phyloP scores from a whole-genome alignment of 2,329 filamentous ascomycete species.

The Lachnellula cervina region DNA sequence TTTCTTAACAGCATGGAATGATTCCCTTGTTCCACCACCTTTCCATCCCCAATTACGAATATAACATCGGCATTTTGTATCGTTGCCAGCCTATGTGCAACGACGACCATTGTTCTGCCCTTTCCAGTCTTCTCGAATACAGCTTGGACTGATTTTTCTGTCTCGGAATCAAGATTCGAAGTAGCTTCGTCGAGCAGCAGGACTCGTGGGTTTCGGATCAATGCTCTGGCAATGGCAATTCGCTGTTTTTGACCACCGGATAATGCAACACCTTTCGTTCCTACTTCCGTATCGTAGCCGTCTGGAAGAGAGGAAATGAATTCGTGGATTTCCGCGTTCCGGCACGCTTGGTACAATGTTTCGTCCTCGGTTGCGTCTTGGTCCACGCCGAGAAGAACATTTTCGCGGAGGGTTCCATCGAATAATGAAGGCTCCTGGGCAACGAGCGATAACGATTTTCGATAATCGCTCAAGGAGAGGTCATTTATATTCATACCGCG shows the following conservation, averaged over 20 bases:
- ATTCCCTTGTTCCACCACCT: conserved; percentile 22
- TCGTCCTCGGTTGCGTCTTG: conserved; percentile 45
- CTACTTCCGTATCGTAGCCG: conserved; percentile 84
- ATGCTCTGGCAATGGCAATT: conserved; percentile 75
- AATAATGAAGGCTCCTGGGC: conserved; percentile 70
- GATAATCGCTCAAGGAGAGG: conserved; percentile 58
- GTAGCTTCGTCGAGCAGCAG: conserved; percentile 71
- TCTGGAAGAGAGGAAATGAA: conserved; percentile 78
- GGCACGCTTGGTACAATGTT: conserved; percentile 56
- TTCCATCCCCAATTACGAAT: conserved; percentile 25
- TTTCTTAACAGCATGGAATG: conserved; percentile 17
- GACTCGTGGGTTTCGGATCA: conserved; percentile 60
- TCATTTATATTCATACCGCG: conserved; percentile 53
- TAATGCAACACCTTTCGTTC: conserved; percentile 81
- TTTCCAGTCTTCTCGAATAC: conserved; percentile 60
- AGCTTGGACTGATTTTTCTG: conserved; percentile 52
- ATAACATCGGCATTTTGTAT: conserved; percentile 27
- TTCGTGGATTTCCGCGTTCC: conserved; percentile 83
- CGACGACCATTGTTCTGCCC: conserved; percentile 45
- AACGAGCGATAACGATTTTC: conserved; percentile 61
- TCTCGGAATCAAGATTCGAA: conserved; percentile 47
- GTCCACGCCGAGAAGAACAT: conserved; percentile 60
- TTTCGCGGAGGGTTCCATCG: conserved; percentile 60
- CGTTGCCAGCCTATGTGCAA: conserved; percentile 29
- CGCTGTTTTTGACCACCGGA: conserved; percentile 94